Conservation (phyloP, 768 basidiomycete species). For the Panaeolus cyanescens region DNA sequence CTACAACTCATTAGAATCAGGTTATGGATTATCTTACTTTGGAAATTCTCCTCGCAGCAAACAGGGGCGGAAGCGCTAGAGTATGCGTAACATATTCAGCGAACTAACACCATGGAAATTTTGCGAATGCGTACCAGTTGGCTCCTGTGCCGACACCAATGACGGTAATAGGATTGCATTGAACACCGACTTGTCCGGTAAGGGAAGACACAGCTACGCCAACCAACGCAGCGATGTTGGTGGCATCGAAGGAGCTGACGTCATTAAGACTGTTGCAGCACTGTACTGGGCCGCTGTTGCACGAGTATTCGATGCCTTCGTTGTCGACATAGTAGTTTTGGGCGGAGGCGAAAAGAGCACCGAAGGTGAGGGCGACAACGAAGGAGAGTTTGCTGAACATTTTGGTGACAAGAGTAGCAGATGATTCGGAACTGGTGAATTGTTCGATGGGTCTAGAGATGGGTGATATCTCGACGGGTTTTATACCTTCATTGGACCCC, state of each 20-base stretch:
- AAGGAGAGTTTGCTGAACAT: slow-evolving; percentile 16
- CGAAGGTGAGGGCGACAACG: slow-evolving; percentile 13
- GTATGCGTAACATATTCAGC: background rate
- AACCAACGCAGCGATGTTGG: too few species aligned
- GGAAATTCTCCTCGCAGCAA: slow-evolving; percentile 13
- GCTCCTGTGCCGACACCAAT: slow-evolving; percentile 16
- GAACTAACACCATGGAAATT: background rate
- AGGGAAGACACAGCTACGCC: slow-evolving; percentile 12
- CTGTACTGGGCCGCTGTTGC: too few species aligned
- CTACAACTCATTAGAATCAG: background rate
- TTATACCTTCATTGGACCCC: too few species aligned
- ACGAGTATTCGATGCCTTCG: slow-evolving; percentile 18
- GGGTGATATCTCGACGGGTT: too few species aligned
- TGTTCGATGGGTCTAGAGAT: too few species aligned
- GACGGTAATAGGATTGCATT: slow-evolving; percentile 20
- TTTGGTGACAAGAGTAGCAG: too few species aligned
- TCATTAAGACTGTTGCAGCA: too few species aligned
- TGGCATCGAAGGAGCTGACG: too few species aligned
- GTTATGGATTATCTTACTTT: background rate
- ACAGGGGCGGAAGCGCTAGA: slow-evolving; percentile 8
- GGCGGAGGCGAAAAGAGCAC: slow-evolving; percentile 9
- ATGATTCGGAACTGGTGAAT: too few species aligned
- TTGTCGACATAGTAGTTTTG: slow-evolving; percentile 11
- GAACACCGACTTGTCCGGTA: slow-evolving; percentile 14
- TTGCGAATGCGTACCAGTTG: slow-evolving; percentile 11